These are phyloP conservation scores for Yamadazyma membranifaciens DNA, from an alignment of 1,139 yeast genomes.

Conservation along the genomic window DNA sequence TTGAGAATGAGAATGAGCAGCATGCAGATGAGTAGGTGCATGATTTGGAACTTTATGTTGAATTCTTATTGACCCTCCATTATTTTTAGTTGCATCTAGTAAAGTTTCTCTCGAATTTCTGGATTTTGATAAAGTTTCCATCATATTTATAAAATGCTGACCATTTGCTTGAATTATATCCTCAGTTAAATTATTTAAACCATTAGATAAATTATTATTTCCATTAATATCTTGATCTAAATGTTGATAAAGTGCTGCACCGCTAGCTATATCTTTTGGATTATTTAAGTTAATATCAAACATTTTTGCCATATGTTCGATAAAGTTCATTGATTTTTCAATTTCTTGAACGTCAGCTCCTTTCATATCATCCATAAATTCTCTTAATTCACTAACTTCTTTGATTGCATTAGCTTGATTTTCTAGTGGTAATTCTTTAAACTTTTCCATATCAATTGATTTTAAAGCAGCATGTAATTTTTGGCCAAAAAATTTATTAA, in stretches of 20 bases:
- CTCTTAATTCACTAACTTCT: conserved; percentile 8
- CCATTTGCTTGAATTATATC: conserved; percentile 77
- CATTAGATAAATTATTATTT: conserved; percentile 24
- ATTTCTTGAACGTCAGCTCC: conserved; percentile 5
- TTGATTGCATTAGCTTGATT: conserved; percentile 12
- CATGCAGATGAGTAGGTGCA: neutral
- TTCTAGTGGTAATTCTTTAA: conserved; percentile 9
- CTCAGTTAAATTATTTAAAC: conserved; percentile 67
- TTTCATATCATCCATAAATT: conserved; percentile 7
- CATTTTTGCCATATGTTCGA: conserved; percentile 9
- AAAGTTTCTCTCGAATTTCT: conserved; percentile 47
- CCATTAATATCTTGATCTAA: neutral
- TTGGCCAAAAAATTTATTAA: conserved; percentile 9
- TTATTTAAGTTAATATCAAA: conserved; percentile 24
- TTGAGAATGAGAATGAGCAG: neutral
- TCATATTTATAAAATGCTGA: conserved; percentile 67
- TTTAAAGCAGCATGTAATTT: conserved; percentile 11
- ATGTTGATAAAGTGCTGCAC: conserved; percentile 19
- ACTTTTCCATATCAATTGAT: conserved; percentile 13
- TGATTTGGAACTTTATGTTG: neutral
- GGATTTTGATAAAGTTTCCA: conserved; percentile 70
- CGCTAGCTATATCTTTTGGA: conserved; percentile 22
- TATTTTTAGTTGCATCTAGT: conserved; percentile 1
- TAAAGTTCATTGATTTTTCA: conserved; percentile 3
- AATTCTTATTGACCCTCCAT: neutral